Percentiles rank a stretch among this genome's conserved stretches.
These are phyloP conservation scores for Periconia sp. DNA, from an alignment of 2,329 filamentous ascomycete genomes.

Conservation along the genomic window DNA sequence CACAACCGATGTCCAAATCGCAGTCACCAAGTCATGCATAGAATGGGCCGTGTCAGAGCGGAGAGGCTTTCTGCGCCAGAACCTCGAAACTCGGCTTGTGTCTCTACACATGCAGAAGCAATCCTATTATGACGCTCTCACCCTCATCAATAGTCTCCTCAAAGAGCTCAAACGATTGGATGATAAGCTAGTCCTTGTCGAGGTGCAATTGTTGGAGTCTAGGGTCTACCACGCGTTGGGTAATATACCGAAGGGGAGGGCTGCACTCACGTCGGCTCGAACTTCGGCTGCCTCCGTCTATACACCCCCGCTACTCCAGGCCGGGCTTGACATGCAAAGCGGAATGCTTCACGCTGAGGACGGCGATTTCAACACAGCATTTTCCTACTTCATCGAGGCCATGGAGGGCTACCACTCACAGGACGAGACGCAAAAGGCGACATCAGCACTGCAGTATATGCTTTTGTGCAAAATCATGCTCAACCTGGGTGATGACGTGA, in stretches of 20 bases:
- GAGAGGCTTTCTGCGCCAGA: constrained; percentile 94
- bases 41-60: constrained; percentile 97
- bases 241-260: constrained; percentile 93
- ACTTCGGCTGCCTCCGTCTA: constrained; percentile 97
- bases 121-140: constrained; percentile 94
- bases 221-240: constrained; percentile 96
- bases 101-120: constrained; percentile 95
- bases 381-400: constrained; percentile 98
- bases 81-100: constrained; percentile 94
- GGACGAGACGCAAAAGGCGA: constrained; percentile 86
- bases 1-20: constrained; percentile 89
- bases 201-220: constrained; percentile 96
- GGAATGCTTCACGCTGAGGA: constrained; percentile 99
- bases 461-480: constrained; percentile 99
- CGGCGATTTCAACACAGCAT: constrained; percentile 98
- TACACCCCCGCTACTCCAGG: constrained; percentile 91
- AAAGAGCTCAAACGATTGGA: constrained; percentile 97
- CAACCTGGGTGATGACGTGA: constrained; percentile 94
- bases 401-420: constrained; percentile 95
- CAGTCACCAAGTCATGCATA: constrained; percentile 98
- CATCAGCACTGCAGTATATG: constrained; percentile 98
- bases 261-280: constrained; percentile 88
- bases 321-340: constrained; percentile 97
- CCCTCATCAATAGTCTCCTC: constrained; percentile 92
- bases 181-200: constrained; percentile 96